Evolutionary conservation across 139 green algal genomes (phyloP), one percentile per base, ranked within the genome.

Genomic region (Chlamydomonas sp.): DNA sequence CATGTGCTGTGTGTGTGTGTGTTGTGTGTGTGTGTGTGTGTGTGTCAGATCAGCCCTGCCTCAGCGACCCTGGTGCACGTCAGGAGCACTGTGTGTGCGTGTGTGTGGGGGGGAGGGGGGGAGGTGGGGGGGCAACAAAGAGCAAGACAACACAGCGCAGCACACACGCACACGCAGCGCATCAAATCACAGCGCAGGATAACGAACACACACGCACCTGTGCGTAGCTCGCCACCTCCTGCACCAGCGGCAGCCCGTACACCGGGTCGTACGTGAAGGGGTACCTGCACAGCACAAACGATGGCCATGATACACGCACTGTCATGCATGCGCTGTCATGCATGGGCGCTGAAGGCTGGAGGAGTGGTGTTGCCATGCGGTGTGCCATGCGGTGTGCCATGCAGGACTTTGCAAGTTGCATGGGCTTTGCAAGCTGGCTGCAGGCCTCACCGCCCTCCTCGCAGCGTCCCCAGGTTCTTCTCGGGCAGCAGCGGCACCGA

Each of bases 201-300:
- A n/a, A n/a, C n/a, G n/a, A n/a, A n/a, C n/a, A n/a, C n/a, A n/a
- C n/a, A n/a, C n/a, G 69, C 70, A 93, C 74, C 36, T 90, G 60
- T 1, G 73, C 75, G 38, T 87, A 84, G 39, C 34, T 79, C 0
- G 72, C 70, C 13, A 87, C 75, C 16, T 83, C 75, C 28, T 76
- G 71, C 33, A 87, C 75, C 5, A 87, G 67, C 1, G 81, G 81
- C 38, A 87, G 73, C 8, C 81, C 81, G 57, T 87, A 87, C 49
- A 84, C 75, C 22, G 77, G 79, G 58, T 87, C 81, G 54, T 84
- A 87, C 43, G 67, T 43, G 62, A 87, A 87, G 5, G 81, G 81
- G 54, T 80, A 87, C 59, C 64, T 72, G 31, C 54, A 63, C 6
- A 63, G 54, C 54, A 57, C 47, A 57, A 57, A 57, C 47, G 47